These are phyloP conservation scores for Ilyonectria mors-panacis DNA, from an alignment of 2,329 filamentous ascomycete genomes.

Conservation along the genomic window DNA sequence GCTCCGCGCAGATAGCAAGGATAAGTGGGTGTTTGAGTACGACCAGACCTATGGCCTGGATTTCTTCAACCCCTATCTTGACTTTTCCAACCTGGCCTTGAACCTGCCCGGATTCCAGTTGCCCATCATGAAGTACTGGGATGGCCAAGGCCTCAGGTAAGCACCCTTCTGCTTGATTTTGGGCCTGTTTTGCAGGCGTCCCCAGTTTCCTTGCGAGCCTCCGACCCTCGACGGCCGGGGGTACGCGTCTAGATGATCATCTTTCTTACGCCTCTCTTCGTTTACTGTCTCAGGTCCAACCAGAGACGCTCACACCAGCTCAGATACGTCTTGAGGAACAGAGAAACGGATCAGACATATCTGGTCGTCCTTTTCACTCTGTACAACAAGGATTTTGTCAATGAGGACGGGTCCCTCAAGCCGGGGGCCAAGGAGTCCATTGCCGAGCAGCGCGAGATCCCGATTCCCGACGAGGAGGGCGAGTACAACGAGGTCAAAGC, in stretches of 20 bases:
- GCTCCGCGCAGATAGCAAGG: constrained; percentile 63
- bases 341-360: constrained; percentile 79
- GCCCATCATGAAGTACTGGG: constrained; percentile 84
- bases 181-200: constrained; percentile 1
- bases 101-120: constrained; percentile 81
- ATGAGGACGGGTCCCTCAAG: constrained; percentile 71
- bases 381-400: constrained; percentile 76
- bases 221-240: background rate
- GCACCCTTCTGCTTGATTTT: constrained; percentile 47
- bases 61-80: constrained; percentile 94
- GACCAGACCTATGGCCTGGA: constrained; percentile 68
- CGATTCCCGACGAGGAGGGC: constrained; percentile 36
- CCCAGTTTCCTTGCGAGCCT: constrained; percentile 27
- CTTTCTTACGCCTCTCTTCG: constrained; percentile 38
- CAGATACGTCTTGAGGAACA: constrained; percentile 93
- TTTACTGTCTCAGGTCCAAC: constrained; percentile 48
- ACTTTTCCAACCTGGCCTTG: constrained; percentile 82
- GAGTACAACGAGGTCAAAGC: constrained; percentile 53
- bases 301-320: constrained; percentile 82
- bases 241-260: constrained; percentile 39
- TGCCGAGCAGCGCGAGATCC: constrained; percentile 26
- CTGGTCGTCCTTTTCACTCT: constrained; percentile 87
- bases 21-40: constrained; percentile 69
- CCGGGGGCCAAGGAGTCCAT: constrained; percentile 52
- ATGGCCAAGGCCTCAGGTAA: constrained; percentile 83